Base-by-base conservation (phyloP, 1,139 yeast species). In the Lodderomyces pseudojiufengensis region DNA sequence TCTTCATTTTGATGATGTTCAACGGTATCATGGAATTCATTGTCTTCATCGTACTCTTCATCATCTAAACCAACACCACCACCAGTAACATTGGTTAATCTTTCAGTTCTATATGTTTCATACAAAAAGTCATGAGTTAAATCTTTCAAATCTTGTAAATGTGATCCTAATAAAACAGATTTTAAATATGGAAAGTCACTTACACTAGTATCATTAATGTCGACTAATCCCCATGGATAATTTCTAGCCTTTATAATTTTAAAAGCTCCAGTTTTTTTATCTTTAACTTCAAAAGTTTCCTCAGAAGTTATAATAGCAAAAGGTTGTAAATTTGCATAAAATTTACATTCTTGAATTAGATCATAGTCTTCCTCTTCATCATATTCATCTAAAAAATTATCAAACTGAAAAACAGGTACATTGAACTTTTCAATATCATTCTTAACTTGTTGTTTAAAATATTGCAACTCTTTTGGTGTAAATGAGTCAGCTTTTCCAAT, bases 161-260 rank as follows among this genome's bases (percentile, higher is more conserved):
- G 98, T n/a, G 95, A 80, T 32, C 95, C 92, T 51, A 92, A 75
- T 33, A 92, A 62, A 2, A 92, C 90, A 38, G 88, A 81, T 54
- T 90, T 80, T 51, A 92, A 70, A 16, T 84, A 73, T n/a, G 82
- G 74, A 57, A 92, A 87, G 58, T 92, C 97, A 38, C 94, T 81
- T 49, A 81, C 76, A 39, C 76, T 76, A 14, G 95, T 80, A 55
- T 92, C 94, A 52, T 86, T 90, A 33, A 76, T 70, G 55, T 90
- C 95, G 33, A 92, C 80, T 37, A 78, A 61, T 1, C 97, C 97
- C 97, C 98, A 92, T 13, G 97, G 96, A 56, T 90, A 92, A 57
- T 80, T 76, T 57, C 98, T 77, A 6, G 87, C 96, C 45, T 90
- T 78, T 31, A 84, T 73, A 32, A 70, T 57, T 32, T 49, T 57